Conservation (phyloP, 371 early-diverging fungal species). For the Apophysomyces variabilis region DNA sequence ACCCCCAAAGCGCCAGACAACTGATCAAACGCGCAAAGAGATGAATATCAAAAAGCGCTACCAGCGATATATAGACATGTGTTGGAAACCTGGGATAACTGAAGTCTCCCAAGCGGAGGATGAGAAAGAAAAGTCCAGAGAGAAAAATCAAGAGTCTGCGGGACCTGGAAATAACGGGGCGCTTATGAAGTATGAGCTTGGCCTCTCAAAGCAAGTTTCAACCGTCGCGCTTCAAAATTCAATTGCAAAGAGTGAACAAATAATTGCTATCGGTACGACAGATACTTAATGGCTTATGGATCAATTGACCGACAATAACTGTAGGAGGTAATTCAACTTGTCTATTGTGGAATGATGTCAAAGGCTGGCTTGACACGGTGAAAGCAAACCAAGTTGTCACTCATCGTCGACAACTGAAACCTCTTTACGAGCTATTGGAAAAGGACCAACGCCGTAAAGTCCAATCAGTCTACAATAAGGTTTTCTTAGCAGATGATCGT, state of each 20-base stretch:
- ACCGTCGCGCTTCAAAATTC: not conserved
- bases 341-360: conserved; percentile 1
- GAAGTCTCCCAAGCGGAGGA: no score
- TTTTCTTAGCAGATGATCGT: not conserved
- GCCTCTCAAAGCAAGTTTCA: not conserved
- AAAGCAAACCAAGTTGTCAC: not conserved
- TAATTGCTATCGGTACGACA: not conserved
- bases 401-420: not conserved
- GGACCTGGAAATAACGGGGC: not conserved
- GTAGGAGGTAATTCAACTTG: not conserved
- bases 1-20: not conserved
- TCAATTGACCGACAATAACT: not conserved
- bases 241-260: not conserved
- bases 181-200: not conserved
- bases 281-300: not conserved
- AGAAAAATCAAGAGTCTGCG: not conserved
- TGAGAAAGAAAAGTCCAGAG: not conserved
- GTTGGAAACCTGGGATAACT: no score
- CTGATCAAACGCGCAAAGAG: no score
- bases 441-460: not conserved
- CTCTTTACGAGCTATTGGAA: not conserved
- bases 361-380: not conserved
- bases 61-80: no score
- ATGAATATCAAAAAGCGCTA: no score
- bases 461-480: not conserved